phyloP scores from a whole-genome alignment of 805 yeast species.

The Saccharomycopsis sp. region DNA sequence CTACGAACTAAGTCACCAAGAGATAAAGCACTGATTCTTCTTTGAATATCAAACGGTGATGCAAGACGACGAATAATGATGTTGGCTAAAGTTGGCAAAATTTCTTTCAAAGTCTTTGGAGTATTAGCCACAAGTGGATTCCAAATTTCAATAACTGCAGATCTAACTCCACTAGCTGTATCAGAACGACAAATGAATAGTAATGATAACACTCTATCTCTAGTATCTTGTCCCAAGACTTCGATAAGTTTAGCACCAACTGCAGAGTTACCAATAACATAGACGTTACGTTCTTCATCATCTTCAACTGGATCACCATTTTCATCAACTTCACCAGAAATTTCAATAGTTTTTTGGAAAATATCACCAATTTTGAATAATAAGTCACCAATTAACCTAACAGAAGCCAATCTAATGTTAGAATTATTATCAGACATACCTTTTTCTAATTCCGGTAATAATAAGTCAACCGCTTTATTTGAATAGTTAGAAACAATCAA shows the following conservation, averaged over 20 bases:
- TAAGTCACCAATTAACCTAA: slow-evolving; percentile 90
- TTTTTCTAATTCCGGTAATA: slow-evolving; percentile 85
- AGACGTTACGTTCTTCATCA: slow-evolving; percentile 18
- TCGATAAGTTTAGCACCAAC: slow-evolving; percentile 48
- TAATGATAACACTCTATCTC: slow-evolving; percentile 78
- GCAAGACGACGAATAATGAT: slow-evolving; percentile 78
- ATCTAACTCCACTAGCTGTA: slow-evolving; percentile 75
- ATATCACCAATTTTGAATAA: slow-evolving; percentile 91
- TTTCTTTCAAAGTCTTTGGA: slow-evolving; percentile 88
- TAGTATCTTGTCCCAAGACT: slow-evolving; percentile 76
- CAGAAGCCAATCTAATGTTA: slow-evolving; percentile 87
- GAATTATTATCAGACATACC: slow-evolving; percentile 77
- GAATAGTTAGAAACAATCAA: slow-evolving; percentile 87
- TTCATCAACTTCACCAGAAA: slow-evolving; percentile 36
- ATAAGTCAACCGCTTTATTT: slow-evolving; percentile 79
- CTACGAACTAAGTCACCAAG: slow-evolving; percentile 91
- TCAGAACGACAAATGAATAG: slow-evolving; percentile 92
- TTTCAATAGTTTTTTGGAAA: slow-evolving; percentile 56
- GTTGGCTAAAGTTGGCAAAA: slow-evolving; percentile 71
- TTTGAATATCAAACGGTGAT: slow-evolving; percentile 64
- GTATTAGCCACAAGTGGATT: slow-evolving; percentile 93
- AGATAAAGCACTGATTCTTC: slow-evolving; percentile 85
- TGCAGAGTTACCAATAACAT: slow-evolving; percentile 8
- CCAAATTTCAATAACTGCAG: slow-evolving; percentile 91
- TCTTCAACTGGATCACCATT: too few species aligned